Conservation (phyloP, 306 rosid genomes). For the Carpinus fangiana region DNA sequence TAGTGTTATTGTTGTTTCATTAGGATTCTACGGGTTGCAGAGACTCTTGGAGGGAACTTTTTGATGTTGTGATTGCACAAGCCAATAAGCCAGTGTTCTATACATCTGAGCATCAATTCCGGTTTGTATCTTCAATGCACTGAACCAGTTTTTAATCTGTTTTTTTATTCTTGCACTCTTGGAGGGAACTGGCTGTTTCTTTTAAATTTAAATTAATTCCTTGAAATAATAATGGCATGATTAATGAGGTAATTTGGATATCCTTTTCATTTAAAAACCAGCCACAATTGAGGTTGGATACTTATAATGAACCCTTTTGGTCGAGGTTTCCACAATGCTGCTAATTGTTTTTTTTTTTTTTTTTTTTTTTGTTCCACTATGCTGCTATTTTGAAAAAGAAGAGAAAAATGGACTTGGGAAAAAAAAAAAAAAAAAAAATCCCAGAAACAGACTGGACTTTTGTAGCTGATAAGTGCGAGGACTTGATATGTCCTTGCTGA, state of each 20-base stretch:
- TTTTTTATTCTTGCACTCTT: slow-evolving; percentile 1
- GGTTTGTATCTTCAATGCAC: slow-evolving; percentile 53
- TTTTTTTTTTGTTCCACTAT: too few species aligned
- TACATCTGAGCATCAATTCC: slow-evolving; percentile 94
- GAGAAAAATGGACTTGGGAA: not conserved
- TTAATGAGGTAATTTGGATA: slow-evolving; percentile 18
- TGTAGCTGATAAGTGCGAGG: not conserved
- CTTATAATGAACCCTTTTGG: not conserved
- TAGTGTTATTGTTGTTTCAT: slow-evolving; percentile 28
- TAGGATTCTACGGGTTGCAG: slow-evolving; percentile 72
- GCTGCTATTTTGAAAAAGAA: not conserved
- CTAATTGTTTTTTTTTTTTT: too few species aligned
- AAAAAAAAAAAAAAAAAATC: not conserved
- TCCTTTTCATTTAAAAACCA: not conserved
- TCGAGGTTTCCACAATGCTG: not conserved
- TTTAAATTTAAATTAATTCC: not conserved
- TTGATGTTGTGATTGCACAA: slow-evolving; percentile 94
- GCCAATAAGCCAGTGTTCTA: slow-evolving; percentile 93
- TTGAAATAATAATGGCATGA: slow-evolving; percentile 8
- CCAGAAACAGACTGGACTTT: not conserved
- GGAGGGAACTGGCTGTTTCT: not conserved
- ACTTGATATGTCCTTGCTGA: not conserved
- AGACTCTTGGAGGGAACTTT: slow-evolving; percentile 86
- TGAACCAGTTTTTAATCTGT: slow-evolving; percentile 6
- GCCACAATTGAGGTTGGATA: not conserved